Evolutionary conservation across 768 basidiomycete species (phyloP).

Genomic region (Boletus vinaceobasis): DNA sequence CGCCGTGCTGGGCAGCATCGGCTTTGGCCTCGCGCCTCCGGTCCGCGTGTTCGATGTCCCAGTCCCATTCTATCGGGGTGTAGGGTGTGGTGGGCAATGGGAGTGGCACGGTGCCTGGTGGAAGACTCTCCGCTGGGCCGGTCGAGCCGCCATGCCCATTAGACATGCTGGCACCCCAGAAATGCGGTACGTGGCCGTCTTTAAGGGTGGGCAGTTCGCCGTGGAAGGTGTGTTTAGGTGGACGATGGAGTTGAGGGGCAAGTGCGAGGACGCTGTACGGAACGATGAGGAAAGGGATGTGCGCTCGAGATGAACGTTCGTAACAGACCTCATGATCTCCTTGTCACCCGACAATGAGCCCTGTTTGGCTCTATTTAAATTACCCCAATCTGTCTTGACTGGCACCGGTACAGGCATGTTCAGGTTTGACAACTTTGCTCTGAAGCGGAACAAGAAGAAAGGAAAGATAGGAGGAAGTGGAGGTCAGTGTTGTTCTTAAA

Average conservation of each 20-base stretch:
- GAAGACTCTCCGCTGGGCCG: not conserved
- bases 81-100: not conserved
- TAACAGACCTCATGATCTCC: conserved; percentile 15
- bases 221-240: not conserved
- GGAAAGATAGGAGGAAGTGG: no score
- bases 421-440: no score
- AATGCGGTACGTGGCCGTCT: conserved; percentile 4
- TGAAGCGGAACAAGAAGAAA: no score
- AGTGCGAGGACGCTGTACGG: not conserved
- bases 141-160: not conserved
- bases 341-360: conserved; percentile 16
- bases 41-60: conserved; percentile 71
- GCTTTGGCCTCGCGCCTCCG: conserved; percentile 59
- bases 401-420: conserved; percentile 23
- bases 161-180: conserved; percentile 11
- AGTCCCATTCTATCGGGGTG: conserved; percentile 56
- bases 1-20: conserved; percentile 59
- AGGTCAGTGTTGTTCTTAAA: not conserved
- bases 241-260: not conserved
- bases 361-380: conserved; percentile 31
- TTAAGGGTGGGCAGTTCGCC: conserved; percentile 1
- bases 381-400: conserved; percentile 8
- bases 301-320: conserved; percentile 5
- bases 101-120: conserved; percentile 26
- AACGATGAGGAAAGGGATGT: not conserved